Evolutionary conservation across 2,329 filamentous ascomycete genomes (phyloP), one percentile per base, ranked within the genome.

Genomic region (Penicillium sp.): DNA sequence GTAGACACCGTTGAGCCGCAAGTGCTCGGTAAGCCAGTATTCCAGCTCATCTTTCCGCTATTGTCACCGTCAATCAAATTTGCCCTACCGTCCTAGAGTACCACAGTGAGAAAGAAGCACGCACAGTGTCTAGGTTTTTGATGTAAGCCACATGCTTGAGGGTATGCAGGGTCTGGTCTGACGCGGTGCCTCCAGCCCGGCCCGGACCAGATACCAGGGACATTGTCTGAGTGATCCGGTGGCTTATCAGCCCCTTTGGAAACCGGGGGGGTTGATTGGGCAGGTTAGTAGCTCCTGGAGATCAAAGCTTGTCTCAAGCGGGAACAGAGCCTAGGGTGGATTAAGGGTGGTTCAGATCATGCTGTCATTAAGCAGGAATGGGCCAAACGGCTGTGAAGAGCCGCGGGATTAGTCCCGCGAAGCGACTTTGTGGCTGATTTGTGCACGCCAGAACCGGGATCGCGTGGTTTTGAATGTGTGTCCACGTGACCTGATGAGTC

Each of bases 21-120:
- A 81, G 71, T 99, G 94, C 74, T 99, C 92, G 13, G 94, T 99
- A 69, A 97, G 80, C 88, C 92, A 96, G 77, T 97, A 99, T 72
- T 96, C 91, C 63, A 96, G 86, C 74, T 96, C 90, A 79, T 97
- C 91, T 76, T 89, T 91, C 69, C 88, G 87, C 84, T 88, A 75
- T 63, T 65, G 76, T 74, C 66, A 67, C 53, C 55, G 64, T 66
- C 65, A 67, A 68, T 58, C 58, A 60, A 60, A 56, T 52, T 55
- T 55, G 51, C 49, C 55, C 46, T 48, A 44, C 31, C 25, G 13
- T 43, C 20, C 13, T 38, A 46, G 40, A 43, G 38, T 42, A 46
- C 28, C 35, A 48, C 44, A 56, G 55, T 60, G 51, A 57, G 56
- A 62, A 56, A 62, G 57, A 54, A 64, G 61, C 58, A 80, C 82